Evolutionary conservation across 768 basidiomycete genomes (phyloP), one percentile per base, ranked within the genome.

Genomic region (Termitomyces sp.): DNA sequence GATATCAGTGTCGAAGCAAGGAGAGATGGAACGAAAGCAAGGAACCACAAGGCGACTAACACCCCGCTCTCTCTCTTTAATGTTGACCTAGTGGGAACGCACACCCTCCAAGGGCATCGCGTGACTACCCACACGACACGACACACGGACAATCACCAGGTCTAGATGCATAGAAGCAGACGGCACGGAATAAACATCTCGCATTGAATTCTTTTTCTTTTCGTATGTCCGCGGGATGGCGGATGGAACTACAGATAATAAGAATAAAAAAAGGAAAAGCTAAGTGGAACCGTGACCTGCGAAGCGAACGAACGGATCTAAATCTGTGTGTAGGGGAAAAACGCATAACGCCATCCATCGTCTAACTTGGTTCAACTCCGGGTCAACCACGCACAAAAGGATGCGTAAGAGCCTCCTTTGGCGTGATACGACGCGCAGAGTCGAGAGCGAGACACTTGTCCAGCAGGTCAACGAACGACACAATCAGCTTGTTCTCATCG

Each of bases 371-470:
- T 4, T 28, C 28, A 28, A 28, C 28, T 2, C 28, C 18, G n/a
- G n/a, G n/a, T 74, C 60, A 79, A 22, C 78, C 79, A 18, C 90
- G 80, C 59, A 98, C 86, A 74, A 96, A 98, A 0, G 92, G 86
- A 74, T 98, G 95, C 9, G 82, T 74, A 44, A 98, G 80, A 4
- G 93, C 95, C 69, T 98, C 96, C 69, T 89, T 87, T 1, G 96
- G 95, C n/a, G 87, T 87, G 36, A 97, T 85, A 68, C 96, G 78
- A 71, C 93, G 86, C 45, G 85, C 81, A 2, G 96, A 91, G 71
- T 98, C 96, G 16, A 99, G 81, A 22, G 85, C 79, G 32, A 97
- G 79, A 72, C 96, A 96, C 75, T 90, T 95, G 69, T 98, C 96
- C 60, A 99, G 73, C 49, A 98, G 73, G 72, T 98, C 96, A 53